These are phyloP conservation scores for Coemansia sp. DNA, from an alignment of 192 early-diverging fungal species.

Conservation along the genomic window DNA sequence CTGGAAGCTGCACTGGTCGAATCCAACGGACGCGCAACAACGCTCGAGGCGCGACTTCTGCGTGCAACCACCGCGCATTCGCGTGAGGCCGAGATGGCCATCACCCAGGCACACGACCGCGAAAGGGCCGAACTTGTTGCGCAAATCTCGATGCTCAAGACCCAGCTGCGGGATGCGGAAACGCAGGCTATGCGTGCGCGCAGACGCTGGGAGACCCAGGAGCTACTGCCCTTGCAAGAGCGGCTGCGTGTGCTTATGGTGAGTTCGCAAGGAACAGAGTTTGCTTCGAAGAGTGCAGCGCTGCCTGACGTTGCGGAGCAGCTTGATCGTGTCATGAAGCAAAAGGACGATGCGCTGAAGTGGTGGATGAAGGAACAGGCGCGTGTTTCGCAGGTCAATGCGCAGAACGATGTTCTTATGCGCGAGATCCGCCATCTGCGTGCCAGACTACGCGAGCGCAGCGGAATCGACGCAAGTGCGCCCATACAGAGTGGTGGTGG, in stretches of 20 bases:
- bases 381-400: slow-evolving; percentile 37
- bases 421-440: slow-evolving; percentile 33
- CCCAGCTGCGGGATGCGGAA: slow-evolving; percentile 34
- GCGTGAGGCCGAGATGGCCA: slow-evolving; percentile 25
- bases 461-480: no score
- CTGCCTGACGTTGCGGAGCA: slow-evolving; percentile 4
- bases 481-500: no score
- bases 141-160: slow-evolving; percentile 35
- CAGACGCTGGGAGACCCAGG: slow-evolving; percentile 42
- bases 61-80: slow-evolving; percentile 16
- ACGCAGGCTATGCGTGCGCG: slow-evolving; percentile 31
- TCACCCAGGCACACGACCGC: slow-evolving; percentile 30
- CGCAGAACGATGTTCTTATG: slow-evolving; percentile 51
- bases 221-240: slow-evolving; percentile 48
- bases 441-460: background rate
- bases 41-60: slow-evolving; percentile 18
- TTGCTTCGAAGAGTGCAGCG: no score
- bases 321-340: slow-evolving; percentile 16
- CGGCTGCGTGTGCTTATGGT: slow-evolving; percentile 16
- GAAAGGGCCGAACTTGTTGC: slow-evolving; percentile 40
- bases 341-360: slow-evolving; percentile 35
- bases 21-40: slow-evolving; percentile 20
- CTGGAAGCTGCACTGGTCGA: slow-evolving; percentile 38
- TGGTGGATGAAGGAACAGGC: slow-evolving; percentile 52
- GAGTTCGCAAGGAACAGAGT: background rate